These are phyloP conservation scores for Phytophthora constricta DNA, from an alignment of 352 stramenopile genomes.

Conservation along the genomic window DNA sequence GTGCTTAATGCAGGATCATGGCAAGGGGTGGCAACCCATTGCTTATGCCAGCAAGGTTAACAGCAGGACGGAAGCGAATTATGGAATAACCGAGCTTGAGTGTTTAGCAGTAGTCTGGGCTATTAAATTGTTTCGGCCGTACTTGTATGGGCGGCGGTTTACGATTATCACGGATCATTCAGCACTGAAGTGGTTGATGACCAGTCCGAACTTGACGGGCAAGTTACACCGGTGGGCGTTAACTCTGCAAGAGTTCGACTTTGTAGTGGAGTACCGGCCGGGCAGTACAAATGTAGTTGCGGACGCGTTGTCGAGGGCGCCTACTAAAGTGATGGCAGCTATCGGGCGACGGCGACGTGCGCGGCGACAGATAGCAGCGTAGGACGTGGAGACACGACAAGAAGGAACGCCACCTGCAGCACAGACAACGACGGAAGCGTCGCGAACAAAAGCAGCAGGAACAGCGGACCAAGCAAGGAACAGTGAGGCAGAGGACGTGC, in stretches of 20 bases:
- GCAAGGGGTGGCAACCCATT: conserved; percentile 5
- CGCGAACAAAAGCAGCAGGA: no score
- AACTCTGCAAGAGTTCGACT: conserved; percentile 32
- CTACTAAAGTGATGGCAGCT: not conserved
- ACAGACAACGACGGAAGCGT: no score
- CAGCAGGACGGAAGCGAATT: conserved; percentile 22
- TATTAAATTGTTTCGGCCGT: conserved; percentile 27
- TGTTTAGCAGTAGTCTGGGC: conserved; percentile 30
- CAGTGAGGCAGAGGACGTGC: no score
- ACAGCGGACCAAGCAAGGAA: no score
- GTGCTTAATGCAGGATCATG: conserved; percentile 27
- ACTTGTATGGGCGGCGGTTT: conserved; percentile 26
- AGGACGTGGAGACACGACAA: not conserved
- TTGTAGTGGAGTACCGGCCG: conserved; percentile 14
- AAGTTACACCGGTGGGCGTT: conserved; percentile 24
- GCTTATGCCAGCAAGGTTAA: conserved; percentile 29
- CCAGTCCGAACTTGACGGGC: not conserved
- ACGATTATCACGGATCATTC: conserved; percentile 26
- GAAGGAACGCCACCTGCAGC: no score
- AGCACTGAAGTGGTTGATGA: conserved; percentile 31
- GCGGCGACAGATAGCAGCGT: not conserved
- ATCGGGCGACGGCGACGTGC: not conserved
- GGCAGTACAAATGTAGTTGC: conserved; percentile 18
- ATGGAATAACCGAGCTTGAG: conserved; percentile 27
- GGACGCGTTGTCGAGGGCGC: conserved; percentile 23